phyloP scores from a whole-genome alignment of 371 early-diverging fungal genomes.

The Modicella reniformis region DNA sequence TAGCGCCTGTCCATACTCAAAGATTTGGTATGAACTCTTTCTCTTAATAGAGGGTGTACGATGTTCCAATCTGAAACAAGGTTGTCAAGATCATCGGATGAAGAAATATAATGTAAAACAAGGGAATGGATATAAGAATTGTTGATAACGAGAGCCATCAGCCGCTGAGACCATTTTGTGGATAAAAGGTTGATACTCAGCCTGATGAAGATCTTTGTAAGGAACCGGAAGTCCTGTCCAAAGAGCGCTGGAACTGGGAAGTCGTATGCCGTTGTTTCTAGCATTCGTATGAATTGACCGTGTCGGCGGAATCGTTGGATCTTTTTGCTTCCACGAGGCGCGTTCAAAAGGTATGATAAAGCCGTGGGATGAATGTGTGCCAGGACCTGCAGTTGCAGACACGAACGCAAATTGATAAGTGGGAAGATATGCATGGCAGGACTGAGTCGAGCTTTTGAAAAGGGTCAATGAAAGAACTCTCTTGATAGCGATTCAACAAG shows the following conservation, averaged over 20 bases:
- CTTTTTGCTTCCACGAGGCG: not conserved
- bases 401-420: not conserved
- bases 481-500: too few species aligned
- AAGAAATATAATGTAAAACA: not conserved
- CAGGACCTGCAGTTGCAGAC: not conserved
- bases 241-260: not conserved
- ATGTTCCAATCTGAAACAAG: not conserved
- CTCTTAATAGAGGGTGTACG: not conserved
- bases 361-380: not conserved
- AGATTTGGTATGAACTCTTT: not conserved
- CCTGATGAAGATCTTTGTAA: not conserved
- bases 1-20: not conserved
- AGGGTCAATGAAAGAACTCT: too few species aligned
- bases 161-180: not conserved
- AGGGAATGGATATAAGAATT: not conserved
- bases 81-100: not conserved
- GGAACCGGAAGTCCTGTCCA: not conserved
- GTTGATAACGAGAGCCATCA: not conserved
- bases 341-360: not conserved
- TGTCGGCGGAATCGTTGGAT: not conserved
- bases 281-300: not conserved
- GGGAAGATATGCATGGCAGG: too few species aligned
- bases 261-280: not conserved
- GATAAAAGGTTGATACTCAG: not conserved
- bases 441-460: too few species aligned